Conservation (phyloP, 148 eudicot genomes). For the Nyssa sinensis region DNA sequence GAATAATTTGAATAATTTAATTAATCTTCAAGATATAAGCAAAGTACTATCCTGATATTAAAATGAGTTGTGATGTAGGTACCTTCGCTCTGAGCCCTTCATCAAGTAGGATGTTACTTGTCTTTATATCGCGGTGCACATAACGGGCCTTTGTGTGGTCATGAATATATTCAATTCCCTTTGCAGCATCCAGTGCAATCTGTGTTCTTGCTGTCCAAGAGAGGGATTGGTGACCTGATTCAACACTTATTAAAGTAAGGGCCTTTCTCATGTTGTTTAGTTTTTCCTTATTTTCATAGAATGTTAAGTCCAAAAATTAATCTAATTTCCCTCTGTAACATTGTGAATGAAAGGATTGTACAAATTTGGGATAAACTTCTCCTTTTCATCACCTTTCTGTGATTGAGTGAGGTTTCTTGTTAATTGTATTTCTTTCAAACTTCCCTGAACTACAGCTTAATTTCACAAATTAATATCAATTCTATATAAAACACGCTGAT, state of each 20-base stretch:
- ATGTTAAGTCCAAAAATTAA: not conserved
- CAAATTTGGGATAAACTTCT: too few species aligned
- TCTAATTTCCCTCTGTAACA: not conserved
- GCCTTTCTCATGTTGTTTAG: not conserved
- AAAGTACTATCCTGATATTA: not conserved
- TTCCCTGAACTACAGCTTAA: too few species aligned
- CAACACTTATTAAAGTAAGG: slow-evolving; percentile 1
- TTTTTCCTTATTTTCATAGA: not conserved
- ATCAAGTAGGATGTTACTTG: slow-evolving; percentile 47
- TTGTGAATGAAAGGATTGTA: not conserved
- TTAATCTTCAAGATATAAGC: too few species aligned
- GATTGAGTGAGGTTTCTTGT: too few species aligned
- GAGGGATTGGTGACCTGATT: slow-evolving; percentile 51
- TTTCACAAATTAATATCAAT: too few species aligned
- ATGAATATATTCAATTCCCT: slow-evolving; percentile 53
- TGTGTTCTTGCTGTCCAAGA: slow-evolving; percentile 55
- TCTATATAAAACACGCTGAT: too few species aligned
- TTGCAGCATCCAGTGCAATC: slow-evolving; percentile 48
- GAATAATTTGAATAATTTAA: too few species aligned
- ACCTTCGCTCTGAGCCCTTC: slow-evolving; percentile 51
- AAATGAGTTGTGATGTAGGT: slow-evolving; percentile 6
- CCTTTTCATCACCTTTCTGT: too few species aligned
- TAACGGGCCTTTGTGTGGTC: slow-evolving; percentile 51
- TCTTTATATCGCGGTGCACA: slow-evolving; percentile 57
- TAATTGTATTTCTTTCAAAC: too few species aligned